These are phyloP conservation scores for Tardiomyces blankii DNA, from an alignment of 1,139 yeast species.

Conservation along the genomic window DNA sequence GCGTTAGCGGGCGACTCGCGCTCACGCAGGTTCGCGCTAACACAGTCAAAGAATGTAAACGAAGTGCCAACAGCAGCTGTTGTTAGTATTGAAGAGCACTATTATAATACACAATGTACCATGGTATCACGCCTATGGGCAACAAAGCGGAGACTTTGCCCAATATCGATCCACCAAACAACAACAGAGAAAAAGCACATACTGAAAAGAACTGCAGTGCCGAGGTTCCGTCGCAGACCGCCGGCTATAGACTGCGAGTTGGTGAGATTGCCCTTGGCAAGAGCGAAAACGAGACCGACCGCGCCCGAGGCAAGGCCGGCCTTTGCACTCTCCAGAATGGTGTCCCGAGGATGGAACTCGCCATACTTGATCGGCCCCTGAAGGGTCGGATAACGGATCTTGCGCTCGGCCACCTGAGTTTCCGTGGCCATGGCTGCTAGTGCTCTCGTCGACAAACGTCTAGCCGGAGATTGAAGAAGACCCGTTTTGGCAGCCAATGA, in stretches of 20 bases:
- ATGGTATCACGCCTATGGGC: no score
- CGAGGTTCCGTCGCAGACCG: slow-evolving; percentile 13
- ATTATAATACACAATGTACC: no score
- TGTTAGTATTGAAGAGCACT: no score
- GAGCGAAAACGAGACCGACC: slow-evolving; percentile 31
- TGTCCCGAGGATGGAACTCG: slow-evolving; percentile 23
- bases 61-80: slow-evolving; percentile 28
- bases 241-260: slow-evolving; percentile 14
- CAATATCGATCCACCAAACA: background rate
- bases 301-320: slow-evolving; percentile 31
- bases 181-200: background rate
- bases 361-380: background rate
- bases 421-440: background rate
- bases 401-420: background rate
- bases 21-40: slow-evolving; percentile 34
- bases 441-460: background rate
- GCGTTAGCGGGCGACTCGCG: slow-evolving; percentile 36
- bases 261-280: slow-evolving; percentile 28
- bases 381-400: background rate
- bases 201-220: slow-evolving; percentile 9
- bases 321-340: slow-evolving; percentile 31
- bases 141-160: no score
- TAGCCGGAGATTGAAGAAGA: background rate
- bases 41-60: slow-evolving; percentile 29
- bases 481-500: background rate